Evolutionary conservation across 148 eudicot species (phyloP), one percentile per base, ranked within the genome.

Genomic region (Gaultheria prostrata): DNA sequence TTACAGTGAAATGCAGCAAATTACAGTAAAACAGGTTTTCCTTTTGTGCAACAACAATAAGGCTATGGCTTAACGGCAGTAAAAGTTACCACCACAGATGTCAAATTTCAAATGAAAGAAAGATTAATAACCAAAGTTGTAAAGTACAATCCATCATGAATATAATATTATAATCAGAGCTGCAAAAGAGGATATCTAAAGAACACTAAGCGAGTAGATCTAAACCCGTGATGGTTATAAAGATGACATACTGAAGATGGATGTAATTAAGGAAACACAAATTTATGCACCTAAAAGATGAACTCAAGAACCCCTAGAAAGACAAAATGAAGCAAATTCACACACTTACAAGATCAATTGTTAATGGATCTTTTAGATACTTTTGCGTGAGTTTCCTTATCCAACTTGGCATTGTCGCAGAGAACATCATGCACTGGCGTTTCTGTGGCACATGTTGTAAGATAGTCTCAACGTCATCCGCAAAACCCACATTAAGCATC

Each of bases 381-480:
- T 93, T 95, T 17, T 84, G 89, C 26, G 95, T 92, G 79, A 97
- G 92, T 85, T 88, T 90, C 84, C 88, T 21, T 81, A 97, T 96
- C 99, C 98, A 96, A 45, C 79, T 89, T 20, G 99, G 99, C 99
- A 96, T 96, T 24, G 99, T 96, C 72, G 99, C 99, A 46, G 99
- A 96, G 83, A 96, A 96, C 98, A 96, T 94, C 94, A 96, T 45
- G 56, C 91, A 93, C 88, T 96, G 99, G 80, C 95, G 99, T 45
- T 91, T 84, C 83, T 85, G 83, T 49, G 93, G 93, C 80, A 94
- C 81, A 75, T 89, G 90, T 74, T 93, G 88, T 82, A 96, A 89
- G 78, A 96, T 96, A 69, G 86, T 88, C 86, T 96, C 99, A 86
- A 96, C 98, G 81, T 84, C 98, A 24, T 96, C 99, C 76, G 91